Conservation (phyloP, 768 basidiomycete species). For the Psilocybe cubensis region DNA sequence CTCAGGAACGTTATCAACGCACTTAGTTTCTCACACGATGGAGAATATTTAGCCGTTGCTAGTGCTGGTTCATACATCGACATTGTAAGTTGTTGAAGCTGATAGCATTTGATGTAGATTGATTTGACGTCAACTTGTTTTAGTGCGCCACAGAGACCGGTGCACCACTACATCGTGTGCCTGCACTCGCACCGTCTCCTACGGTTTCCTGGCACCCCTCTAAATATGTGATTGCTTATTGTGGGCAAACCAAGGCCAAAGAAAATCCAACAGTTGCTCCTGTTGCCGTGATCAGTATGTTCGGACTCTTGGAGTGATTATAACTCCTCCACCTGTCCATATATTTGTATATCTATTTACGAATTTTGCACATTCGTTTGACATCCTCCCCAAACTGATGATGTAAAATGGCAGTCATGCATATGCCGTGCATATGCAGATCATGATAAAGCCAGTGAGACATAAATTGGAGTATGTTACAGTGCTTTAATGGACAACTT, state of each 20-base stretch:
- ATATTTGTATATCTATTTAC: not conserved
- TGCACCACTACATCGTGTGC: slow-evolving; percentile 74
- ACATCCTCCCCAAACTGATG: no score
- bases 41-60: slow-evolving; percentile 82
- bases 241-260: slow-evolving; percentile 70
- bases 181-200: slow-evolving; percentile 70
- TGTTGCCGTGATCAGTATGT: slow-evolving; percentile 72
- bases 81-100: slow-evolving; percentile 53
- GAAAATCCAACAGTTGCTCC: slow-evolving; percentile 62
- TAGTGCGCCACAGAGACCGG: slow-evolving; percentile 84
- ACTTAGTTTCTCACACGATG: slow-evolving; percentile 81
- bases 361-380: no score
- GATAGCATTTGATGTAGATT: not conserved
- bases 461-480: not conserved
- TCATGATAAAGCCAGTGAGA: not conserved
- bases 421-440: not conserved
- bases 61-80: slow-evolving; percentile 75
- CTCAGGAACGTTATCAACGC: slow-evolving; percentile 70
- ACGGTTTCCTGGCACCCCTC: slow-evolving; percentile 85
- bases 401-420: no score
- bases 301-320: slow-evolving; percentile 51
- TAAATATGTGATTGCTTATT: slow-evolving; percentile 80
- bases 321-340: not conserved
- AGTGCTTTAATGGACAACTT: slow-evolving; percentile 11
- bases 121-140: slow-evolving; percentile 1